phyloP scores from a whole-genome alignment of 352 stramenopile species.

The Phytophthora meadii region DNA sequence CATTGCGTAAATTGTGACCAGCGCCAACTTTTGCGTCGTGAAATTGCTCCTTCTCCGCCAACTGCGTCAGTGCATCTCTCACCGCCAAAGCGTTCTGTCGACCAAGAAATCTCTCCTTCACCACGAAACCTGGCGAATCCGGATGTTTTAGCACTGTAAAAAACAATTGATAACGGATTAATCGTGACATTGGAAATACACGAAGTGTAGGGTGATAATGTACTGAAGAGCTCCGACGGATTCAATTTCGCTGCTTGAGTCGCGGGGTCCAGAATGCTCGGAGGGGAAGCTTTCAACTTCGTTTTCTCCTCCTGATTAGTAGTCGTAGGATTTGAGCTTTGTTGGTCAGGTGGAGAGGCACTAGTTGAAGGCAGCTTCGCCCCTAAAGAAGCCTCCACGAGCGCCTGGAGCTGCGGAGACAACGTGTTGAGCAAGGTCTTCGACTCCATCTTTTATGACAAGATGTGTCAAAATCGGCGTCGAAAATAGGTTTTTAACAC shows the following conservation, averaged over 20 bases:
- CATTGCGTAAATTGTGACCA: constrained; percentile 47
- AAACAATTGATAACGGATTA: background rate
- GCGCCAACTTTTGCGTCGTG: constrained; percentile 59
- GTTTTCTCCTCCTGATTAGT: background rate
- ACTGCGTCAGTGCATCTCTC: constrained; percentile 44
- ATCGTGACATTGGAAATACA: background rate
- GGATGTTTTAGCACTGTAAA: constrained; percentile 50
- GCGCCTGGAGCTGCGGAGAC: constrained; percentile 69
- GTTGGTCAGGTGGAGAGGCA: background rate
- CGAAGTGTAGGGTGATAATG: background rate
- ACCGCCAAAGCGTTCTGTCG: constrained; percentile 37
- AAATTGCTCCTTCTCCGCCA: constrained; percentile 40
- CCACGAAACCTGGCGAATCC: constrained; percentile 60
- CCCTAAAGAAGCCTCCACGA: constrained; percentile 69
- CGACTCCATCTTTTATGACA: constrained; percentile 11
- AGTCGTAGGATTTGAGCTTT: background rate
- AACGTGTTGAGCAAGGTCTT: constrained; percentile 57
- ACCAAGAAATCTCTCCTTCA: constrained; percentile 61
- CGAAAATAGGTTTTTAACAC: background rate
- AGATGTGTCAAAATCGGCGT: background rate
- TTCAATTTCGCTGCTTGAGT: constrained; percentile 38
- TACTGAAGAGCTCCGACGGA: constrained; percentile 71
- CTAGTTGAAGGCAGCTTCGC: constrained; percentile 31
- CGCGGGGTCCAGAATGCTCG: constrained; percentile 3
- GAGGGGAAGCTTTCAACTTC: background rate